phyloP scores from a whole-genome alignment of 495 filamentous ascomycete genomes.

The Usnea hakonensis region DNA sequence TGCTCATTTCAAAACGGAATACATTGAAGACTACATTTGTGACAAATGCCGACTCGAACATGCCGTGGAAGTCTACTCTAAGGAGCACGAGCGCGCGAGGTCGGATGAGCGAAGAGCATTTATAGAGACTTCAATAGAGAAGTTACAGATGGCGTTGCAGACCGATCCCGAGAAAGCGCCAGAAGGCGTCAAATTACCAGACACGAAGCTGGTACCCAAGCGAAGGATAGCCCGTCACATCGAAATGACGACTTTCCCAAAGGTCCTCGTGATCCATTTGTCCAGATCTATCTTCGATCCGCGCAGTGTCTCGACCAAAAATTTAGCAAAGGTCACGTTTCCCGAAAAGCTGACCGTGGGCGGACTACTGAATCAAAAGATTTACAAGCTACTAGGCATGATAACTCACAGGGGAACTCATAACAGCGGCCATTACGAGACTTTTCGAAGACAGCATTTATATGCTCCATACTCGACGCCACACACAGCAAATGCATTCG shows the following conservation, averaged over 20 bases:
- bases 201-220: constrained; percentile 63
- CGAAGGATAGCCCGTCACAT: constrained; percentile 79
- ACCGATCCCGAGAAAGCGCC: constrained; percentile 72
- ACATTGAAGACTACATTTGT: constrained; percentile 94
- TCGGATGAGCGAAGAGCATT: constrained; percentile 41
- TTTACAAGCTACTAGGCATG: constrained; percentile 77
- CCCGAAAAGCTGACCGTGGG: constrained; percentile 77
- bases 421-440: constrained; percentile 94
- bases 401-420: constrained; percentile 95
- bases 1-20: constrained; percentile 85
- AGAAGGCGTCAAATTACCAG: constrained; percentile 65
- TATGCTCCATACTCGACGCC: constrained; percentile 75
- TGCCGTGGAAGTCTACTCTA: constrained; percentile 46
- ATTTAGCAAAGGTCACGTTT: constrained; percentile 86
- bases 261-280: constrained; percentile 82
- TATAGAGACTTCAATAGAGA: constrained; percentile 49
- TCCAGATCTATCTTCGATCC: constrained; percentile 82
- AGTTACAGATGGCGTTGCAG: constrained; percentile 53
- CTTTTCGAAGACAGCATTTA: constrained; percentile 80
- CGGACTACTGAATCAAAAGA: constrained; percentile 64
- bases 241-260: constrained; percentile 77
- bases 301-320: constrained; percentile 72
- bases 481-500: constrained; percentile 61
- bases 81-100: constrained; percentile 41
- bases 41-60: constrained; percentile 84